Conservation (phyloP, 2,329 filamentous ascomycete genomes). For the Claviceps humidiphila region DNA sequence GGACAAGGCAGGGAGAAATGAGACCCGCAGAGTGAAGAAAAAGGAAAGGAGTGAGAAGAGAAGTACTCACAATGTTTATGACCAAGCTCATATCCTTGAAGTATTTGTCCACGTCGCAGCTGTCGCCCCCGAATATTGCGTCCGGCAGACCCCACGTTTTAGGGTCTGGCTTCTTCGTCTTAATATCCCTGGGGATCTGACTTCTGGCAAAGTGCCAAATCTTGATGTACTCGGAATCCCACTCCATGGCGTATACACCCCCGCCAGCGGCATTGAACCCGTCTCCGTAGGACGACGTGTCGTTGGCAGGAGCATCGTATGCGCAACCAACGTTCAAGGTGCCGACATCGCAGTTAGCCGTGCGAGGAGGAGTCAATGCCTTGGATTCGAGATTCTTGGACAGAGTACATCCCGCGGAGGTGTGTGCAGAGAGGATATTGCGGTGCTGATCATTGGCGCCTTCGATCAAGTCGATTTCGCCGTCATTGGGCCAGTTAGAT, state of each 20-base stretch:
- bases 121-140: slow-evolving; percentile 50
- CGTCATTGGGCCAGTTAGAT: slow-evolving; percentile 44
- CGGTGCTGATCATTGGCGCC: slow-evolving; percentile 48
- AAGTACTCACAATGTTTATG: slow-evolving; percentile 44
- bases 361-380: slow-evolving; percentile 15
- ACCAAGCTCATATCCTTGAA: slow-evolving; percentile 61
- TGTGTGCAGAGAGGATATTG: slow-evolving; percentile 52
- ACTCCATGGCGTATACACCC: slow-evolving; percentile 60
- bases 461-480: slow-evolving; percentile 60
- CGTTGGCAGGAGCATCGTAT: slow-evolving; percentile 24
- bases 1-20: too few species aligned
- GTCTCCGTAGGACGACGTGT: slow-evolving; percentile 41
- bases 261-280: slow-evolving; percentile 53
- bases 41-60: background rate
- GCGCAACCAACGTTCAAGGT: slow-evolving; percentile 31
- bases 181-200: slow-evolving; percentile 52
- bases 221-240: slow-evolving; percentile 53
- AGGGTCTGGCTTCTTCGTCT: slow-evolving; percentile 45
- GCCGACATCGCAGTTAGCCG: slow-evolving; percentile 25
- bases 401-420: slow-evolving; percentile 23
- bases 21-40: too few species aligned
- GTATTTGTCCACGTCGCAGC: slow-evolving; percentile 51
- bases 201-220: slow-evolving; percentile 66
- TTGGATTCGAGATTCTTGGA: slow-evolving; percentile 9
- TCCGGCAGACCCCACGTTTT: slow-evolving; percentile 53